Evolutionary conservation across 2,329 filamentous ascomycete genomes (phyloP).

Genomic region (Sphaerulina vaccinii): DNA sequence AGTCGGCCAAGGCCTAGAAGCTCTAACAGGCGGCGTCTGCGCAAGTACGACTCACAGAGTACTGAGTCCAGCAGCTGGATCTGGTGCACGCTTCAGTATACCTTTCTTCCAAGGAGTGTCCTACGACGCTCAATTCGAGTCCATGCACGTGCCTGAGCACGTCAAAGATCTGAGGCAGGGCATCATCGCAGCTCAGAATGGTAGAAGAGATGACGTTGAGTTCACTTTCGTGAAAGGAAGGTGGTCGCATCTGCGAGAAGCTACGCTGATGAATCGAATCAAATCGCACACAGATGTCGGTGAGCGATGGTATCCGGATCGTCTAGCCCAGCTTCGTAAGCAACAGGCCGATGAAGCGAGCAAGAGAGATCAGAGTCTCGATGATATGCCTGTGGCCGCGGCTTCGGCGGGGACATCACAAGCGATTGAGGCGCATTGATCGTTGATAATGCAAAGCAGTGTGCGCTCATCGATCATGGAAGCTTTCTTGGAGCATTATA

Average conservation of each 20-base stretch:
- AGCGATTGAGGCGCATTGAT: slow-evolving; percentile 13
- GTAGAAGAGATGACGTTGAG: slow-evolving; percentile 69
- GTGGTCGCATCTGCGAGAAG: slow-evolving; percentile 70
- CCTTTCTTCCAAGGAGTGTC: slow-evolving; percentile 88
- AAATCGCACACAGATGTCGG: slow-evolving; percentile 88
- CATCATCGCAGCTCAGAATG: slow-evolving; percentile 57
- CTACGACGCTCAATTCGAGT: slow-evolving; percentile 75
- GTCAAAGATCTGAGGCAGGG: slow-evolving; percentile 62
- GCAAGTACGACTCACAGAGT: slow-evolving; percentile 79
- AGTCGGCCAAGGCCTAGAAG: slow-evolving; percentile 84
- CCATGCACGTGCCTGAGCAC: slow-evolving; percentile 66
- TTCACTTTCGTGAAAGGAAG: slow-evolving; percentile 74
- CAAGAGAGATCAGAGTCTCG: background rate
- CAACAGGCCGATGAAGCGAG: slow-evolving; percentile 37
- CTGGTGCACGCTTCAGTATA: slow-evolving; percentile 72
- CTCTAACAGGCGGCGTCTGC: slow-evolving; percentile 78
- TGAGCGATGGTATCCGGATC: slow-evolving; percentile 63
- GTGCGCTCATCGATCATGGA: no score
- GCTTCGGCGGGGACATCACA: background rate
- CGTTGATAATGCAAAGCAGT: no score
- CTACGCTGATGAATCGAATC: slow-evolving; percentile 77
- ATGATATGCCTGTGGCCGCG: background rate
- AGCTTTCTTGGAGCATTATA: no score
- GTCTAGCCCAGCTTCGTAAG: slow-evolving; percentile 44
- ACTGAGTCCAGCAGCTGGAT: slow-evolving; percentile 67